Conservation (phyloP, 1,284 basidiomycete species). For the Pterula multifida region DNA sequence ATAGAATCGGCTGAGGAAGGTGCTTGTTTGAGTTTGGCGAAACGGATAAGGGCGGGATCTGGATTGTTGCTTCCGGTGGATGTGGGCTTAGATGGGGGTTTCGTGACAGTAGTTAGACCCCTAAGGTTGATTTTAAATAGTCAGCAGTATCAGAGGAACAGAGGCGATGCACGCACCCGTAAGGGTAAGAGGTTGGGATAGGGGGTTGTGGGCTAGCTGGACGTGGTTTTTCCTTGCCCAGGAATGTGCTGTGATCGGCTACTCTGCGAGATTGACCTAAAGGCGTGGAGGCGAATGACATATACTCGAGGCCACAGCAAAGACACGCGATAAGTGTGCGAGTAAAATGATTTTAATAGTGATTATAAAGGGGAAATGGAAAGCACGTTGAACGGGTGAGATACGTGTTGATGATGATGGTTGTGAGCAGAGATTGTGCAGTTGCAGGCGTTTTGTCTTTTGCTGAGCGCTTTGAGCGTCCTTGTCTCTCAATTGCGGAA, state of each 20-base stretch:
- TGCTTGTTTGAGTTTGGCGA: conserved; percentile 34
- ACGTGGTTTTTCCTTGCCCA: conserved; percentile 38
- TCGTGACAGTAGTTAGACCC: conserved; percentile 41
- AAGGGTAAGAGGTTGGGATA: conserved; percentile 48
- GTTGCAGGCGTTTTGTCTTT: background rate
- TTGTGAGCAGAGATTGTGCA: background rate
- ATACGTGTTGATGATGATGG: background rate
- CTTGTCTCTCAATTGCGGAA: background rate
- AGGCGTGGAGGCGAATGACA: conserved; percentile 77
- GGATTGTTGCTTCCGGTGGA: conserved; percentile 21
- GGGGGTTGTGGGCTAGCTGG: conserved; percentile 26
- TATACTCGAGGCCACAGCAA: conserved; percentile 26
- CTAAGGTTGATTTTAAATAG: conserved; percentile 21
- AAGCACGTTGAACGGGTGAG: background rate
- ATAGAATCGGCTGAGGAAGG: conserved; percentile 24
- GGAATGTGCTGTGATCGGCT: conserved; percentile 66
- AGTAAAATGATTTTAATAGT: background rate
- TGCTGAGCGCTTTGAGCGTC: background rate
- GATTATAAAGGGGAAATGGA: no score
- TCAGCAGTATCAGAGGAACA: conserved; percentile 7
- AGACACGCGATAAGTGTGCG: background rate
- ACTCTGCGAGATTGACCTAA: conserved; percentile 66
- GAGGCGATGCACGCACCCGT: conserved; percentile 38
- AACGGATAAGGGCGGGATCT: conserved; percentile 26
- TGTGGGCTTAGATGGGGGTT: conserved; percentile 39